phyloP scores from a whole-genome alignment of 1,139 yeast species.

The Suhomyces yuchorum region DNA sequence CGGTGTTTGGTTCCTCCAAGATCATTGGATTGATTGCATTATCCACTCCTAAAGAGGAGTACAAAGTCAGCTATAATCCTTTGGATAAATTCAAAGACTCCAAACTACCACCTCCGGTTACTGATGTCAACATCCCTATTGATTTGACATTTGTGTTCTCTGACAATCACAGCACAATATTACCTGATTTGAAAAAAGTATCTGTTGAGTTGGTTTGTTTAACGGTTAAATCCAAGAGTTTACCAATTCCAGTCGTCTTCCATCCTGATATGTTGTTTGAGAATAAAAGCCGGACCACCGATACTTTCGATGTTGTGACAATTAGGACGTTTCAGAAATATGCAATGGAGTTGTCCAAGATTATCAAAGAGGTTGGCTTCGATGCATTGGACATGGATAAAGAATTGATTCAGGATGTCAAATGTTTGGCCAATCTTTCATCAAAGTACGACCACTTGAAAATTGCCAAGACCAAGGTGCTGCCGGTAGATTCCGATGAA shows the following conservation, averaged over 20 bases:
- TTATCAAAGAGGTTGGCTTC: slow-evolving; percentile 29
- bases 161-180: slow-evolving; percentile 20
- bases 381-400: slow-evolving; percentile 29
- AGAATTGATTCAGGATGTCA: slow-evolving; percentile 32
- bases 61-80: slow-evolving; percentile 27
- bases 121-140: slow-evolving; percentile 30
- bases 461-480: slow-evolving; percentile 18
- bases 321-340: slow-evolving; percentile 36
- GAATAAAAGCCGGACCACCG: slow-evolving; percentile 32
- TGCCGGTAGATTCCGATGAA: slow-evolving; percentile 7
- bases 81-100: slow-evolving; percentile 16
- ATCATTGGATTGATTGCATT: slow-evolving; percentile 37
- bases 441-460: slow-evolving; percentile 30
- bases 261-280: slow-evolving; percentile 41
- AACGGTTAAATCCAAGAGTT: slow-evolving; percentile 34
- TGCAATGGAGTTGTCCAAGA: slow-evolving; percentile 32
- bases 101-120: slow-evolving; percentile 11
- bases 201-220: slow-evolving; percentile 36
- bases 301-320: slow-evolving; percentile 36
- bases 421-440: slow-evolving; percentile 37
- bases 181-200: slow-evolving; percentile 35
- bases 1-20: slow-evolving; percentile 35
- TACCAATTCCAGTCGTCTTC: slow-evolving; percentile 42
- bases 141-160: slow-evolving; percentile 29
- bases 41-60: slow-evolving; percentile 34